Evolutionary conservation across 495 filamentous ascomycete species (phyloP), one percentile per base, ranked within the genome.

Genomic region (Tuber brumale): DNA sequence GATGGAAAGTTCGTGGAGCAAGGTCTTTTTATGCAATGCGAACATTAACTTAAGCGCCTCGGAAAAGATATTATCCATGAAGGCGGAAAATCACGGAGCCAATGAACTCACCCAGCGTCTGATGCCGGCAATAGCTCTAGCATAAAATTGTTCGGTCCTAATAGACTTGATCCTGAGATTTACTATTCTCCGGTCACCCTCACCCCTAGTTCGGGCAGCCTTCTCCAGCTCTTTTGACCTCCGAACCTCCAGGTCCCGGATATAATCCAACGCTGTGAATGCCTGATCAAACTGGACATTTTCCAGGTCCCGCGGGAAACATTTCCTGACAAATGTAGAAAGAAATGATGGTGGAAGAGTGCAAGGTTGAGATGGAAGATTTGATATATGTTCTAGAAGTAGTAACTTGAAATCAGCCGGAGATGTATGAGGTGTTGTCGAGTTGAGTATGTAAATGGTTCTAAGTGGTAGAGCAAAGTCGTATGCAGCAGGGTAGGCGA

Each of bases 391-490:
- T 71, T 88, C 85, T 82, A 90, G 88, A 78, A 93, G 84, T 69
- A 86, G 85, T 18, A 88, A 86, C 69, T 87, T 88, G 82, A 93
- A 91, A 78, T 91, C 87, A 46, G 89, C 87, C 18, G 89, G 86
- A 8, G 88, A 82, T 75, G 80, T 86, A 82, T 83, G 84, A 43
- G 85, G 75, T 39, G 89, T 87, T 61, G 88, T 86, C 76, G 87
- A 90, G 80, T 93, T 93, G 83, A 93, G 86, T 21, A 87, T 87
- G 83, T 93, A 93, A 87, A 92, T 92, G 75, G 89, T 92, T 72
- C 91, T 88, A 35, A 93, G 86, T 23, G 91, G 92, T 61, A 93
- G 90, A 41, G 76, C 70, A 51, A 74, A 76, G 79, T 93, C 91
- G 81, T 92, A 92, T 45, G 86, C 87, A 75, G 86, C 87, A 14